Conservation (phyloP, 1,284 basidiomycete genomes). For the Neonothopanus nambi region DNA sequence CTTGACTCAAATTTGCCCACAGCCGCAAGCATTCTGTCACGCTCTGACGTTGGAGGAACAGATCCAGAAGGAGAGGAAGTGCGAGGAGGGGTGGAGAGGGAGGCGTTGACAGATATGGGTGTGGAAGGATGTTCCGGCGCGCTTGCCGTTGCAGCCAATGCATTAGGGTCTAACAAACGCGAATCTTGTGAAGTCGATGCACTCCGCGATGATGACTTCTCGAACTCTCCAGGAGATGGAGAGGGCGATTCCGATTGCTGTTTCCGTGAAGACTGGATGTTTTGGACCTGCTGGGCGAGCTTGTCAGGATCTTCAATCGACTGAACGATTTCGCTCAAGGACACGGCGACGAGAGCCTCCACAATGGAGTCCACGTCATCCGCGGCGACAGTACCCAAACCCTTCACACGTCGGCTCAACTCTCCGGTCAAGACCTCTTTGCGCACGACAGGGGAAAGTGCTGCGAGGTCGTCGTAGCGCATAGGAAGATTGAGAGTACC, state of each 20-base stretch:
- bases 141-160: constrained; percentile 70
- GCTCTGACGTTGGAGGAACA: constrained; percentile 67
- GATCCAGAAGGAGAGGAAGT: constrained; percentile 81
- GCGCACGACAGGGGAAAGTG: constrained; percentile 79
- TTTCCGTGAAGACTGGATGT: constrained; percentile 42
- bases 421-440: constrained; percentile 84
- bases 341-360: constrained; percentile 63
- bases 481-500: constrained; percentile 78
- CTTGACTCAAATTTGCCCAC: constrained; percentile 61
- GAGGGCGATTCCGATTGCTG: constrained; percentile 22
- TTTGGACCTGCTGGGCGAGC: constrained; percentile 63
- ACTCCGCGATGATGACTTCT: constrained; percentile 42
- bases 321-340: constrained; percentile 73
- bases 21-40: constrained; percentile 72
- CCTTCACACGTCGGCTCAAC: constrained; percentile 70
- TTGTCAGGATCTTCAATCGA: constrained; percentile 70
- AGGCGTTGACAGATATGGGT: constrained; percentile 72
- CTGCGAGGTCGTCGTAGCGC: constrained; percentile 78
- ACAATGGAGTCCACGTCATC: constrained; percentile 67
- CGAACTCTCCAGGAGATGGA: constrained; percentile 28
- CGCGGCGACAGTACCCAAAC: constrained; percentile 48
- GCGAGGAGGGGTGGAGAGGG: constrained; percentile 73
- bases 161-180: constrained; percentile 56
- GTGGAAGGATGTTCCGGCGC: constrained; percentile 83
- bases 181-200: constrained; percentile 64